Conservation (phyloP, 176 grass and related monocot species). For the Alopecurus myosuroides region DNA sequence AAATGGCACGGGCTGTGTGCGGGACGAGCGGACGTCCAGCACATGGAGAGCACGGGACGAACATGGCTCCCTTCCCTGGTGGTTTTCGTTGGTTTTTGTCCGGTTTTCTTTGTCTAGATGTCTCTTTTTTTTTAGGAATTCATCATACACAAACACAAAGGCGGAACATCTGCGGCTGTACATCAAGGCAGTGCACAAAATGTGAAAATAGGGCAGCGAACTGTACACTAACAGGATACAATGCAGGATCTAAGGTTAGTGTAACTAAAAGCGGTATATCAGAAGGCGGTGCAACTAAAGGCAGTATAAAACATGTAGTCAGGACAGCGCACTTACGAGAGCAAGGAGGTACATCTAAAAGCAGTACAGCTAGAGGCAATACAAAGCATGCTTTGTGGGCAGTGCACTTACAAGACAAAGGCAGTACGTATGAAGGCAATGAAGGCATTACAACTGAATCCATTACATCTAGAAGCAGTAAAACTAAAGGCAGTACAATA, state of each 20-base stretch:
- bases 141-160: too few species aligned
- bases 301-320: neutral
- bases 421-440: neutral
- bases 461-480: neutral
- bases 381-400: neutral
- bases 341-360: neutral
- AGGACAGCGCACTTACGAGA: neutral
- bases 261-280: neutral
- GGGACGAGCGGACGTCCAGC: too few species aligned
- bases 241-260: neutral
- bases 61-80: too few species aligned
- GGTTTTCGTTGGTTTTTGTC: too few species aligned
- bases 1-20: too few species aligned
- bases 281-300: neutral
- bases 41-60: too few species aligned
- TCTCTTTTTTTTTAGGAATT: too few species aligned
- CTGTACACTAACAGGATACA: neutral
- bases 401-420: neutral
- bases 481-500: neutral
- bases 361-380: neutral
- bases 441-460: neutral
- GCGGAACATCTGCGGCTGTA: neutral
- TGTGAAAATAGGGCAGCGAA: neutral
- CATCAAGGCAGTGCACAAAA: neutral
- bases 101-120: too few species aligned